These are phyloP conservation scores for Fistulifera solaris DNA, from an alignment of 108 stramenopile genomes.

Conservation along the genomic window DNA sequence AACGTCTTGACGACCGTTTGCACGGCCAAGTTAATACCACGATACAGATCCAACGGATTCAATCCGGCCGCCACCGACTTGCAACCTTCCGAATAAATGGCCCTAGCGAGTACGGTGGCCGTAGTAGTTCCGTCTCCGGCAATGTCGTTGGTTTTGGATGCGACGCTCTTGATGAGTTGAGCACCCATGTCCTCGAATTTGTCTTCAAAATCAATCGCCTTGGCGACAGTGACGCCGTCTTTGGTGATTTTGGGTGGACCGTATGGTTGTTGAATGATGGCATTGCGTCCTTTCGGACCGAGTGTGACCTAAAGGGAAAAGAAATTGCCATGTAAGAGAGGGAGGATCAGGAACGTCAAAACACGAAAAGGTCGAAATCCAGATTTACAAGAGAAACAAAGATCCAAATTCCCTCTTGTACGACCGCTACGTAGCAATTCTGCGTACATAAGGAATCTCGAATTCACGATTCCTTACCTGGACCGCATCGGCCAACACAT, in stretches of 20 bases:
- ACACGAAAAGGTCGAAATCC: not conserved
- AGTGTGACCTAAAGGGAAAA: conserved; percentile 81
- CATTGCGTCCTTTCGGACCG: conserved; percentile 99
- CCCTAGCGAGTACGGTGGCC: conserved; percentile 96
- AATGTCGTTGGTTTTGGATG: conserved; percentile 97
- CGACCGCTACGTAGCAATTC: not conserved
- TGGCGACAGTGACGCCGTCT: conserved; percentile 99
- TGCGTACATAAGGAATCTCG: conserved; percentile 1
- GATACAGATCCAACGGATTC: conserved; percentile 95
- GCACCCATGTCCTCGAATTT: conserved; percentile 99
- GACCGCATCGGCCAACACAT: conserved; percentile 95
- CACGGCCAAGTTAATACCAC: conserved; percentile 94
- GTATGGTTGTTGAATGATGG: conserved; percentile 97
- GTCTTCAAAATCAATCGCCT: conserved; percentile 98
- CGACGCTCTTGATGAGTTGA: conserved; percentile 89
- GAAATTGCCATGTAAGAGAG: conserved; percentile 6
- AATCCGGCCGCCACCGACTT: conserved; percentile 99
- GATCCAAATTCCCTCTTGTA: not conserved
- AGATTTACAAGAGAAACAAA: not conserved
- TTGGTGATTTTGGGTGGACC: conserved; percentile 99
- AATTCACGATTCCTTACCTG: conserved; percentile 77
- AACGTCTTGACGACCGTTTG: conserved; percentile 83
- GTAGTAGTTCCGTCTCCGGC: conserved; percentile 99
- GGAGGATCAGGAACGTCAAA: conserved; percentile 1
- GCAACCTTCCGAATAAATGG: conserved; percentile 98